Evolutionary conservation across 139 green algal species (phyloP).

Genomic region (Spirogloea muscicola): DNA sequence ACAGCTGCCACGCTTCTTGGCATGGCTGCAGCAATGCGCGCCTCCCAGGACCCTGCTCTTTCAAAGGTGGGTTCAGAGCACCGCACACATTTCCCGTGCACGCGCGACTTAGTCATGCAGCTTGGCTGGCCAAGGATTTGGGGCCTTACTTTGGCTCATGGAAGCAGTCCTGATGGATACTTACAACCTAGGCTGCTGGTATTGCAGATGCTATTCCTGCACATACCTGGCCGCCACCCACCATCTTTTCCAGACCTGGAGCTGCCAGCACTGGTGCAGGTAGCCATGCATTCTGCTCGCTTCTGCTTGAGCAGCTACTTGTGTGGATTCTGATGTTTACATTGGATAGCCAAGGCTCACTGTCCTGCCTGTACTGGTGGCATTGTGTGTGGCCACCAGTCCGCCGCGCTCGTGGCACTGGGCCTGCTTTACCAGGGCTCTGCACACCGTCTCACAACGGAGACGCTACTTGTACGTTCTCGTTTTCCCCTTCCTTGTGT

Average conservation of each 20-base stretch:
- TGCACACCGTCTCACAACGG: slow-evolving; percentile 78
- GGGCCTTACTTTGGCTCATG: neutral
- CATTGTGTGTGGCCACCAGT: too few relatives aligned
- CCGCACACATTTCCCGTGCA: neutral
- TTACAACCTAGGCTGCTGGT: neutral
- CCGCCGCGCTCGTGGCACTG: slow-evolving; percentile 75
- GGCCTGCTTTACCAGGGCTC: slow-evolving; percentile 85
- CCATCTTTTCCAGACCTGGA: slow-evolving; percentile 86
- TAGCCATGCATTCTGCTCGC: neutral
- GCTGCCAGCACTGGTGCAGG: slow-evolving; percentile 77
- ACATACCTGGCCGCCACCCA: slow-evolving; percentile 84
- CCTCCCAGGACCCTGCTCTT: slow-evolving; percentile 66
- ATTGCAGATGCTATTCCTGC: slow-evolving; percentile 80
- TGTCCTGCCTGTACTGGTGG: neutral
- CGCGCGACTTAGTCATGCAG: neutral
- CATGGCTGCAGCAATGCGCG: slow-evolving; percentile 61
- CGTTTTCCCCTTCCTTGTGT: too few relatives aligned
- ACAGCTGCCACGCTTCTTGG: slow-evolving; percentile 83
- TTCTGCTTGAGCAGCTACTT: neutral
- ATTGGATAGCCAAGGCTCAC: neutral
- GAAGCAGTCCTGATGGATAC: neutral
- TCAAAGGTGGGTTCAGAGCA: slow-evolving; percentile 46
- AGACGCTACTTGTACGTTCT: slow-evolving; percentile 73
- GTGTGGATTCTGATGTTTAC: neutral
- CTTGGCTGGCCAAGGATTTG: neutral